Base-by-base conservation (phyloP, 2,329 filamentous ascomycete species). In the Epichloe typhina region DNA sequence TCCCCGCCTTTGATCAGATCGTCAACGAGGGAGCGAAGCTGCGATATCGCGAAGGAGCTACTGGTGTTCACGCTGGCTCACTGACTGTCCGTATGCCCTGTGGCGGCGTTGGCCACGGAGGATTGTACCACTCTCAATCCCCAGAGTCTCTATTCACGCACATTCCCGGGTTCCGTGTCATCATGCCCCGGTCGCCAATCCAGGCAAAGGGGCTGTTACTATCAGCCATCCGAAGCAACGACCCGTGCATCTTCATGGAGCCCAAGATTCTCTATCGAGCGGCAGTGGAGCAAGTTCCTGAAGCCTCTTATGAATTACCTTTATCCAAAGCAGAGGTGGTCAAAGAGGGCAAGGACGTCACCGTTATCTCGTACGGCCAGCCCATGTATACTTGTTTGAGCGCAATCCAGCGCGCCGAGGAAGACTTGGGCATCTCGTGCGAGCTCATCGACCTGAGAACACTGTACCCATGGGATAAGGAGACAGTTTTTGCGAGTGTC, bases 11-110 rank as follows among this genome's bases (percentile, higher is more conserved):
- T 61, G 89, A 96, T 62, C 89, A 96, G 71, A 77, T 96, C 35
- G 88, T 95, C 62, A 95, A 95, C 61, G 89, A 96, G 68, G 89
- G 87, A 0, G 87, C 88, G 54, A 95, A 95, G 69, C 84, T 86
- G 61, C 76, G 90, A 51, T 96, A 88, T 66, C 77, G 89, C 46
- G 84, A 85, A 47, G 81, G 80, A 0, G 55, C 61, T 17, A 73
- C 73, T 48, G 76, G 76, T 1, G 68, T 77, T 50, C 75, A 79
- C 62, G 83, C 77, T 17, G 90, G 90, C 19, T 88, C 88, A 0
- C 65, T 96, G 60, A 91, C 91, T 0, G 82, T 95, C 15, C 76
- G 90, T 26, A 95, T 96, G 90, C 90, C 90, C 0, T 87, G 83
- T 56, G 90, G 90, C 51, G 87, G 83, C 42, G 90, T 96, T 15